Conservation (phyloP, 352 stramenopile species). For the Globisporangium rhizosaccharum region DNA sequence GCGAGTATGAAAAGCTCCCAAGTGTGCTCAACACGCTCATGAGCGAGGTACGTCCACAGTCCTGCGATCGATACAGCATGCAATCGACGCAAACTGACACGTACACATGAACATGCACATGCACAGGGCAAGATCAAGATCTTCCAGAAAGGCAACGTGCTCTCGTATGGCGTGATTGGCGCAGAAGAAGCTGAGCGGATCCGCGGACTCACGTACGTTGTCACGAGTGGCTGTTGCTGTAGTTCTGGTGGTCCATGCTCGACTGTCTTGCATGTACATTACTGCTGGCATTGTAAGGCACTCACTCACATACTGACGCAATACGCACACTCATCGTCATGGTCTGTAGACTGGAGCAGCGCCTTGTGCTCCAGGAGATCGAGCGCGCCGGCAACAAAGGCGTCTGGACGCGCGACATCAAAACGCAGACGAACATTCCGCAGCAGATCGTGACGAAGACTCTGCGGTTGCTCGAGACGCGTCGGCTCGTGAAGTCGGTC, state of each 20-base stretch:
- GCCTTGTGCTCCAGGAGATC: conserved; percentile 91
- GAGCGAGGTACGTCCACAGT: conserved; percentile 38
- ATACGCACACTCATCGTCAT: conserved; percentile 22
- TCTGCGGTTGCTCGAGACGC: conserved; percentile 95
- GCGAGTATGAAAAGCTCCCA: conserved; percentile 82
- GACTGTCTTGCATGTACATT: no score
- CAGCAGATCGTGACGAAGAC: conserved; percentile 97
- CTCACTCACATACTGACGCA: no score
- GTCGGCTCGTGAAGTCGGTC: conserved; percentile 97
- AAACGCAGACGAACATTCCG: conserved; percentile 96
- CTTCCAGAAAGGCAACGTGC: conserved; percentile 80
- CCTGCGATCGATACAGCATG: not conserved
- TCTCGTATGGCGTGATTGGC: conserved; percentile 79
- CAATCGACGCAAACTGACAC: not conserved
- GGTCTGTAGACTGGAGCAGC: conserved; percentile 62
- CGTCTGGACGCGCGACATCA: conserved; percentile 99
- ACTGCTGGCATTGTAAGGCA: no score
- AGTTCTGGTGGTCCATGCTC: not conserved
- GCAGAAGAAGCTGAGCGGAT: conserved; percentile 84
- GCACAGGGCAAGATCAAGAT: conserved; percentile 81
- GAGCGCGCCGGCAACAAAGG: conserved; percentile 96
- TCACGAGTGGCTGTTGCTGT: not conserved
- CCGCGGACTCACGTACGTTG: conserved; percentile 66
- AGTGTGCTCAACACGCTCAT: conserved; percentile 82
- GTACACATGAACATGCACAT: not conserved